These are phyloP conservation scores for Sphaerostilbella broomeana DNA, from an alignment of 2,329 filamentous ascomycete genomes.

Conservation along the genomic window DNA sequence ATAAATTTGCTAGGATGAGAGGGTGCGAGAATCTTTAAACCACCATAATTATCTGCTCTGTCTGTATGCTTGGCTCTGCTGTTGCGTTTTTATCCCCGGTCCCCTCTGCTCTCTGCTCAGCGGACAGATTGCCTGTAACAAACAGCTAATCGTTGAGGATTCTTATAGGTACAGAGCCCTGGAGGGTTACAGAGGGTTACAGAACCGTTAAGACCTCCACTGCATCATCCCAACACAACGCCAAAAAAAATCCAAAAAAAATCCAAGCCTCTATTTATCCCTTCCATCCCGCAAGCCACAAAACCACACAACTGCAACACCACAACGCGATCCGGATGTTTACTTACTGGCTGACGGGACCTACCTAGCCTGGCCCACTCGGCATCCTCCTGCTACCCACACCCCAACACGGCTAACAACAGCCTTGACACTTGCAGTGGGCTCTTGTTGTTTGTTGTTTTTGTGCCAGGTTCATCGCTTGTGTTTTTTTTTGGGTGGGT, in stretches of 20 bases:
- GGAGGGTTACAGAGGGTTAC: too few relatives aligned
- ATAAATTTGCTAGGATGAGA: too few relatives aligned
- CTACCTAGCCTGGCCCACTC: constrained; percentile 11
- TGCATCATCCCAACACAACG: too few relatives aligned
- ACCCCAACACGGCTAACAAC: constrained; percentile 2
- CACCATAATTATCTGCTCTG: too few relatives aligned
- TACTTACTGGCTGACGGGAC: constrained; percentile 7
- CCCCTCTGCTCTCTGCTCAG: too few relatives aligned
- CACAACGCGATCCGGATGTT: background rate
- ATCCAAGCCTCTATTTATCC: background rate
- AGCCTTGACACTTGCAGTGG: constrained; percentile 10
- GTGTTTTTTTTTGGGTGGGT: background rate
- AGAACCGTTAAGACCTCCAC: too few relatives aligned
- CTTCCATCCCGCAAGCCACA: background rate
- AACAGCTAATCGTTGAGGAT: too few relatives aligned
- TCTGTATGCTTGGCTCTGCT: too few relatives aligned
- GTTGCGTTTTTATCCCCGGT: too few relatives aligned
- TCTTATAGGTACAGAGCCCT: too few relatives aligned
- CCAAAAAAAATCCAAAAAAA: background rate
- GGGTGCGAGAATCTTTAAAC: too few relatives aligned
- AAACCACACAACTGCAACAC: background rate
- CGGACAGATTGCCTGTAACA: too few relatives aligned
- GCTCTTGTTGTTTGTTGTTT: constrained; percentile 5
- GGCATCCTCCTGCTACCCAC: constrained; percentile 1
- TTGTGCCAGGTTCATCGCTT: background rate